A percentile compares a stretch with the other conserved stretches of the same genome.
phyloP scores from a whole-genome alignment of 345 rosid species.

The Corchorus capsularis region DNA sequence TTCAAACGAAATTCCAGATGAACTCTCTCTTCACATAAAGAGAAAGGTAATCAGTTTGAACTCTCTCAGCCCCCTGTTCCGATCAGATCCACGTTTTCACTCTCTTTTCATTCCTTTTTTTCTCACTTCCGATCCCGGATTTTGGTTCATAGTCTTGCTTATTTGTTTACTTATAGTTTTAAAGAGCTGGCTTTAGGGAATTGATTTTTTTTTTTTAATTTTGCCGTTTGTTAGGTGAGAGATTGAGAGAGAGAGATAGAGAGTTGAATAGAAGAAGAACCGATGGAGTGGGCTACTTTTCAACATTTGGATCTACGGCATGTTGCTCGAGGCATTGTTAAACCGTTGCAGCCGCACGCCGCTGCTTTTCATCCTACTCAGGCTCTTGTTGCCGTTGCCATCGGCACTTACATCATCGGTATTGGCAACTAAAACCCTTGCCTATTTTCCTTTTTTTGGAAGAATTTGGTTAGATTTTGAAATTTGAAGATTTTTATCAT shows the following conservation, averaged over 20 bases:
- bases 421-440: background rate
- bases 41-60: background rate
- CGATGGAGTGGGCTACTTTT: constrained; percentile 96
- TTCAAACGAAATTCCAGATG: background rate
- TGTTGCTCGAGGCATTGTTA: constrained; percentile 67
- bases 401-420: constrained; percentile 81
- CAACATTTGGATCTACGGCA: constrained; percentile 97
- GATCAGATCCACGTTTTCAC: constrained; percentile 10
- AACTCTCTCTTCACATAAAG: background rate
- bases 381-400: constrained; percentile 74
- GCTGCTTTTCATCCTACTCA: constrained; percentile 86
- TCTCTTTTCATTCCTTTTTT: background rate
- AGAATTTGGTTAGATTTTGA: background rate
- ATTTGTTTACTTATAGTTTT: background rate
- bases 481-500: background rate
- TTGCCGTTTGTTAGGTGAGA: background rate
- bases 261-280: constrained; percentile 16
- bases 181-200: background rate
- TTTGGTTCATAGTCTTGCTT: no score
- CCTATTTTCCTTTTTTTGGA: background rate
- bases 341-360: constrained; percentile 86
- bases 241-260: background rate
- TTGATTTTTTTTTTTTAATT: background rate
- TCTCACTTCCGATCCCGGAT: background rate
- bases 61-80: background rate